Evolutionary conservation across 2,329 filamentous ascomycete genomes (phyloP).

Genomic region (Fulvia fulva): DNA sequence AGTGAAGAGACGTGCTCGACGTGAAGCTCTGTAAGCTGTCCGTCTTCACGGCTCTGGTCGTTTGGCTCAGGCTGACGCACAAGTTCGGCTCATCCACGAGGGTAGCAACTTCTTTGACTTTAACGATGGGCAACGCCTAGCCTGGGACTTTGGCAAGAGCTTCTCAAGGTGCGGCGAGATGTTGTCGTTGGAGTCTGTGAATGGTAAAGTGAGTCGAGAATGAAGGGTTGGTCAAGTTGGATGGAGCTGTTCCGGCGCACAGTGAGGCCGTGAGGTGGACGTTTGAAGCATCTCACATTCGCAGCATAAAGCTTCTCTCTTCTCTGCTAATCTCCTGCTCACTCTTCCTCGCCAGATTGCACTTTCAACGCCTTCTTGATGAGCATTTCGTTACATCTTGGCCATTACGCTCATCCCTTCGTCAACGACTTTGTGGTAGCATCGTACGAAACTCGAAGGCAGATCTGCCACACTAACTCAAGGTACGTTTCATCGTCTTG

Average conservation of each 20-base stretch:
- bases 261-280: not conserved
- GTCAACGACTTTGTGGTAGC: slow-evolving; percentile 7
- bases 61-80: not conserved
- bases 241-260: not conserved
- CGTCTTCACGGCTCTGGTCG: not conserved
- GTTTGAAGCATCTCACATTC: too few relatives aligned
- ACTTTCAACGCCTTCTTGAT: not conserved
- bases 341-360: not conserved
- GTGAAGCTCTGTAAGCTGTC: not conserved
- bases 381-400: slow-evolving; percentile 4
- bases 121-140: not conserved
- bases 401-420: slow-evolving; percentile 4
- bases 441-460: not conserved
- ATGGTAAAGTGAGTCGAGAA: not conserved
- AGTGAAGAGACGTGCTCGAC: not conserved
- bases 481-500: not conserved
- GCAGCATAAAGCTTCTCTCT: too few relatives aligned
- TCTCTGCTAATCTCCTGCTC: not conserved
- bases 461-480: not conserved
- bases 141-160: not conserved
- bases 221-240: not conserved
- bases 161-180: not conserved
- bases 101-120: not conserved
- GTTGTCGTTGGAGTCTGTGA: not conserved
- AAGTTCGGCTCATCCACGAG: not conserved